Evolutionary conservation across 1,284 basidiomycete species (phyloP).

Genomic region (Rhodotorula sp.): DNA sequence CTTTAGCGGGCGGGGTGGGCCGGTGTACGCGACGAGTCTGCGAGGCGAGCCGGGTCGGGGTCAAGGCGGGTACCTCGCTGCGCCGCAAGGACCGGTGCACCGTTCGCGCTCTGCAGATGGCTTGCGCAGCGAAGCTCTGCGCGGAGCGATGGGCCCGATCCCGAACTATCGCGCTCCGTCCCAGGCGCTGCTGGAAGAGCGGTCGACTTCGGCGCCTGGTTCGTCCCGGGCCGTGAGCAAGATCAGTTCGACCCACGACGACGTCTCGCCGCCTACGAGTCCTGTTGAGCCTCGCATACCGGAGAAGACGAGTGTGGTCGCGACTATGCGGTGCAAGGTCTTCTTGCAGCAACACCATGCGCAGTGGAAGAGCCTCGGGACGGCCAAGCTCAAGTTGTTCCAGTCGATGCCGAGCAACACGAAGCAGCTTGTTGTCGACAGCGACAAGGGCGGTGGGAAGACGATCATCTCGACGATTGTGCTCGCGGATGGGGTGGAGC

Average conservation of each 20-base stretch:
- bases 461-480: conserved; percentile 93
- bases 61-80: conserved; percentile 11
- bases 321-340: conserved; percentile 98
- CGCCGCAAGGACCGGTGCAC: conserved; percentile 26
- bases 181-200: conserved; percentile 31
- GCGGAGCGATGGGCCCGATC: not conserved
- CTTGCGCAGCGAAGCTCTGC: conserved; percentile 18
- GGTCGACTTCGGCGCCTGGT: conserved; percentile 14
- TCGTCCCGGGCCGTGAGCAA: not conserved
- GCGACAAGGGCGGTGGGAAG: conserved; percentile 69
- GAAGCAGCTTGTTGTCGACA: conserved; percentile 95
- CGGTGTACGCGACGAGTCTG: conserved; percentile 25
- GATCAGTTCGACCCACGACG: not conserved
- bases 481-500: conserved; percentile 90
- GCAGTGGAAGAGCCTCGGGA: conserved; percentile 94
- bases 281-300: conserved; percentile 21
- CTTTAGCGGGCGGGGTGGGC: conserved; percentile 28
- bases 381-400: conserved; percentile 83
- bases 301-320: conserved; percentile 46
- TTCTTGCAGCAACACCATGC: conserved; percentile 93
- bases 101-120: conserved; percentile 41
- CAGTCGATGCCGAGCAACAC: conserved; percentile 71
- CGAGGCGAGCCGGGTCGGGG: not conserved
- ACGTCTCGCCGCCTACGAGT: conserved; percentile 36
- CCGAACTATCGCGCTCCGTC: conserved; percentile 40